Base-by-base conservation (phyloP, 345 rosid genomes). In the Passiflora organensis region DNA sequence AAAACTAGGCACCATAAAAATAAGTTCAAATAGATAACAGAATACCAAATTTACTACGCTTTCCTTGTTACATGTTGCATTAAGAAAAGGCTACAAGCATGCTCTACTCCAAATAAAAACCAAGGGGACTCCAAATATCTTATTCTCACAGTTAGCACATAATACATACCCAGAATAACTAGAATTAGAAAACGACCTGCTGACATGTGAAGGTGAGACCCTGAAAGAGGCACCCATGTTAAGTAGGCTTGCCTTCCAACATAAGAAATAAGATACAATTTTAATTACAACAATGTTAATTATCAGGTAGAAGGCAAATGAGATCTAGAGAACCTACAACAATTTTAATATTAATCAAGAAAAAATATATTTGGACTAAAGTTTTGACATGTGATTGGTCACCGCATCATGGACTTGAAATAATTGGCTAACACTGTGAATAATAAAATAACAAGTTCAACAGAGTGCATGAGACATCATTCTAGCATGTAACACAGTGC, bases 101-200 rank as follows among this genome's bases (percentile, higher is more conserved):
- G 34, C 4, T 41, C 43, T 41, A 12, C n/a, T 41, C 10, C 43
- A 0, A 41, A 41, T 5, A 18, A 38, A 43, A 44, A 24, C 8
- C 60, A 43, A 22, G 2, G 13, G 13, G 66, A 69, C 48, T 25
- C n/a, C 6, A 5, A 16, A 5, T 44, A 36, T 69, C 43, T 15
- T 22, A 41, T 32, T 43, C 36, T 16, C 52, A 58, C 37, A 9
- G 43, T 21, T 6, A 6, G 5, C 24, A 18, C 38, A 64, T 37
- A 53, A 14, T 36, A 51, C 78, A 58, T 79, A 88, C 95, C 74
- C 71, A 22, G 90, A 81, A 55, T 68, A 56, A 67, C 91, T 71
- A 2, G 89, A 86, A 51, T 79, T 76, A 64, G 90, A 86, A 62
- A 51, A 70, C 24, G 85, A 67, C 67, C 64, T 74, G 74, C 87